These are phyloP conservation scores for Trichoderma brevicompactum DNA, from an alignment of 2,329 filamentous ascomycete species.

Conservation along the genomic window DNA sequence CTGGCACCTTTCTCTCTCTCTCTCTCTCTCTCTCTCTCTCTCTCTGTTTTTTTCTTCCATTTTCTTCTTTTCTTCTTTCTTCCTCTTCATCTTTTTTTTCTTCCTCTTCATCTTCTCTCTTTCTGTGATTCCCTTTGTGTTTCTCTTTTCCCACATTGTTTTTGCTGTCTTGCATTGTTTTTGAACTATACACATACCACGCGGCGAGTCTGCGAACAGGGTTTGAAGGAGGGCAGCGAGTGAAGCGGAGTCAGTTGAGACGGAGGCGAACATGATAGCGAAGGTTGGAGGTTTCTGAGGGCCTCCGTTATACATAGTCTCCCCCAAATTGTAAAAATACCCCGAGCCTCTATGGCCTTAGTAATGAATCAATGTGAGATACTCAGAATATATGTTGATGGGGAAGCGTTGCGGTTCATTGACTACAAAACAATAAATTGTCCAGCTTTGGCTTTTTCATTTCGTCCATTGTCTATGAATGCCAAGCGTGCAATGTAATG, in stretches of 20 bases:
- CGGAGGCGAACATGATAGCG: conserved; percentile 37
- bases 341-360: conserved; percentile 30
- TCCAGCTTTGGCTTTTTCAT: not conserved
- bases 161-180: conserved; percentile 32
- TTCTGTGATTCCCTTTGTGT: conserved; percentile 37
- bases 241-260: conserved; percentile 35
- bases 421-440: conserved; percentile 9
- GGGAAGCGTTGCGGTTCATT: conserved; percentile 15
- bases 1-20: conserved; percentile 26
- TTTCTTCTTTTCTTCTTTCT: not conserved
- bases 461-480: not conserved
- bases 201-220: conserved; percentile 42
- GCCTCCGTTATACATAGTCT: conserved; percentile 41
- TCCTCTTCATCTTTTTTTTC: conserved; percentile 31
- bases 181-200: conserved; percentile 44
- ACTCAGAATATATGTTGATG: conserved; percentile 24
- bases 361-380: conserved; percentile 29
- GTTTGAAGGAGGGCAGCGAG: conserved; percentile 32
- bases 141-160: conserved; percentile 25
- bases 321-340: conserved; percentile 41
- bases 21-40: conserved; percentile 7
- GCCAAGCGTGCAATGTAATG: not conserved
- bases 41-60: conserved; percentile 1
- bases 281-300: conserved; percentile 36
- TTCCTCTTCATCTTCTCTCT: not conserved